Base-by-base conservation (phyloP, 805 yeast species). In the Sugiyamaella lignohabitans region DNA sequence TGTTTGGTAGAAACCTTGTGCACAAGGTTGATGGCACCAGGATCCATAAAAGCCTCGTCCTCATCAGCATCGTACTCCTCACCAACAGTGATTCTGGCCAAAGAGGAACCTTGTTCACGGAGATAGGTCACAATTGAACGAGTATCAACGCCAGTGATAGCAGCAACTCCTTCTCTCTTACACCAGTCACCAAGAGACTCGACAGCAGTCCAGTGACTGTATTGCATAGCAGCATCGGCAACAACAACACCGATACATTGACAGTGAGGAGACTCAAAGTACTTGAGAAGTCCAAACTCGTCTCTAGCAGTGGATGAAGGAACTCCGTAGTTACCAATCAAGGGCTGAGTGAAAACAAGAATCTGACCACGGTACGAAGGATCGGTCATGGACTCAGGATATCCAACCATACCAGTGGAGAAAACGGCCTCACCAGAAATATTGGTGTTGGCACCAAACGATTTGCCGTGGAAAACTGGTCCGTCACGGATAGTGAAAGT, bases 171-270 rank as follows among this genome's bases (percentile, higher is more conserved):
- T 58, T 88, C 94, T 63, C 96, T 82, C 68, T 85, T 79, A 72
- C 98, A 93, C 98, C 98, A 93, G 58, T 85, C 86, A 50, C 87
- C 84, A 49, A 93, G 75, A 17, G 95, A 83, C 71, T 93, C 98
- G 29, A 93, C 96, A 2, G 99, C 99, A 32, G 98, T 89, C 98
- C 98, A 93, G 67, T 93, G 99, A n/a, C 96, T 87, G 68, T 91
- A 87, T 64, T 88, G 78, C 75, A 89, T 77, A 19, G 98, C 98
- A 46, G 79, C 96, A 62, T 93, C 96, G 38, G 95, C 85, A 22
- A 93, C 98, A 42, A 93, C 95, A 50, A 93, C 87, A 58, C 98
- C 99, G 51, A 85, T 82, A 69, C 97, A 89, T 69, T 93, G 98
- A 47, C 87, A 81, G 57, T 76, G 78, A 3, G 97, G 93, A 48